phyloP scores from a whole-genome alignment of 495 filamentous ascomycete species.

The Neurospora cerealis region DNA sequence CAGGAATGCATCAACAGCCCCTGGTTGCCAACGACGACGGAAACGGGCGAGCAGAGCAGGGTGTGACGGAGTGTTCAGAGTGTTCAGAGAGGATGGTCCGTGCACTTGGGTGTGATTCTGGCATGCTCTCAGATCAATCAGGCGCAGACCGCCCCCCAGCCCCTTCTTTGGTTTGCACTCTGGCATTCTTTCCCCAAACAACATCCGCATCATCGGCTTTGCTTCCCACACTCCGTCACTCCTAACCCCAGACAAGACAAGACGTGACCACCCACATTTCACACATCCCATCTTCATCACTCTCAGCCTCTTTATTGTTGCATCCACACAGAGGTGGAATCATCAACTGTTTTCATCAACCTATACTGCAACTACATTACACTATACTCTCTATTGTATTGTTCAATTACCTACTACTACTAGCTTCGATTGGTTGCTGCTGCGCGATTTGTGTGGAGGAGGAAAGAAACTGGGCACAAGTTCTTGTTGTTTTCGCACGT shows the following conservation, averaged over 20 bases:
- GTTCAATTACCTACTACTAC: neutral
- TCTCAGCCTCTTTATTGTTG: neutral
- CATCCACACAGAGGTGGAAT: neutral
- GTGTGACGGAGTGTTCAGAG: neutral
- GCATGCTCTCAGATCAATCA: neutral
- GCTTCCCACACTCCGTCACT: neutral
- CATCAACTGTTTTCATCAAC: neutral
- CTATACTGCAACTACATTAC: neutral
- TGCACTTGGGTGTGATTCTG: neutral
- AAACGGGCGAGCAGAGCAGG: neutral
- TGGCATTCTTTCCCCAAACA: neutral
- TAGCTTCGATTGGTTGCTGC: neutral
- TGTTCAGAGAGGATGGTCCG: neutral
- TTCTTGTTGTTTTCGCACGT: neutral
- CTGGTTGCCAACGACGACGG: neutral
- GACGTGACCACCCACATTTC: neutral
- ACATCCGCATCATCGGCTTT: conserved; percentile 4
- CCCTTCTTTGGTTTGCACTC: conserved; percentile 5
- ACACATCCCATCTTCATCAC: neutral
- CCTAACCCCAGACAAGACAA: neutral
- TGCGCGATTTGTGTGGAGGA: neutral
- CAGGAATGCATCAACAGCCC: neutral
- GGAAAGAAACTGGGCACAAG: neutral
- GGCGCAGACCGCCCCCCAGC: conserved; percentile 6
- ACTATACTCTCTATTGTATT: neutral